phyloP scores from a whole-genome alignment of 371 early-diverging fungal species.

The Sporodiniella umbellata region DNA sequence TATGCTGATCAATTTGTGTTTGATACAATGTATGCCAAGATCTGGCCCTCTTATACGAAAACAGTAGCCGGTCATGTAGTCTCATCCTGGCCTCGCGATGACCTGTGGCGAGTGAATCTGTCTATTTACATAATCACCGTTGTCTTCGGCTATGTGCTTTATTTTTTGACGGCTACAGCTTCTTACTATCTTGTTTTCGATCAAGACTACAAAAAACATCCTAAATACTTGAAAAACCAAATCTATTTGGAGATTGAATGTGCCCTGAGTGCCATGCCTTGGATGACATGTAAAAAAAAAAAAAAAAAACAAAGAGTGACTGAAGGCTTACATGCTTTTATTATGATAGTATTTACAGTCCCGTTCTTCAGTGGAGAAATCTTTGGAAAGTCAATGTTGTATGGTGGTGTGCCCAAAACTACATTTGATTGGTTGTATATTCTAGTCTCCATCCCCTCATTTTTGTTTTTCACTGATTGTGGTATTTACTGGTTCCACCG shows the following conservation, averaged over 20 bases:
- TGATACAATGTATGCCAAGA: conserved; percentile 51
- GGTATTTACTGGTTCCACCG: conserved; percentile 96
- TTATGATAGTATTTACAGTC: conserved; percentile 62
- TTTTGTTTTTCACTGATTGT: conserved; percentile 90
- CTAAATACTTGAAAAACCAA: conserved; percentile 89
- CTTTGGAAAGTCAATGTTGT: conserved; percentile 79
- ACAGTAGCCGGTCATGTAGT: conserved; percentile 20
- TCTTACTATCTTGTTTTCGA: conserved; percentile 88
- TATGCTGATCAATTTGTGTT: conserved; percentile 59
- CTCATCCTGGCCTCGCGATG: conserved; percentile 53
- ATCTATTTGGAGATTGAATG: conserved; percentile 80
- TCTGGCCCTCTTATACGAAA: conserved; percentile 29
- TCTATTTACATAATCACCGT: conserved; percentile 69
- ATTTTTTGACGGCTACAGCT: conserved; percentile 70
- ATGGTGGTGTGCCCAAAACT: conserved; percentile 47
- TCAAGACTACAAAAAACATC: conserved; percentile 83
- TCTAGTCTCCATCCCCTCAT: conserved; percentile 58
- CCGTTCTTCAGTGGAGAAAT: conserved; percentile 92
- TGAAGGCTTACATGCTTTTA: too few relatives aligned
- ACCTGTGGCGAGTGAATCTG: conserved; percentile 64
- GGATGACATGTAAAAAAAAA: conserved; percentile 54
- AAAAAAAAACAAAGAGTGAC: too few relatives aligned
- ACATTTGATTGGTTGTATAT: conserved; percentile 60
- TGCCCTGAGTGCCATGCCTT: conserved; percentile 75
- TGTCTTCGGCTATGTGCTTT: conserved; percentile 74